Evolutionary conservation across 2,329 filamentous ascomycete genomes (phyloP).

Genomic region (Apiospora saccharicola): DNA sequence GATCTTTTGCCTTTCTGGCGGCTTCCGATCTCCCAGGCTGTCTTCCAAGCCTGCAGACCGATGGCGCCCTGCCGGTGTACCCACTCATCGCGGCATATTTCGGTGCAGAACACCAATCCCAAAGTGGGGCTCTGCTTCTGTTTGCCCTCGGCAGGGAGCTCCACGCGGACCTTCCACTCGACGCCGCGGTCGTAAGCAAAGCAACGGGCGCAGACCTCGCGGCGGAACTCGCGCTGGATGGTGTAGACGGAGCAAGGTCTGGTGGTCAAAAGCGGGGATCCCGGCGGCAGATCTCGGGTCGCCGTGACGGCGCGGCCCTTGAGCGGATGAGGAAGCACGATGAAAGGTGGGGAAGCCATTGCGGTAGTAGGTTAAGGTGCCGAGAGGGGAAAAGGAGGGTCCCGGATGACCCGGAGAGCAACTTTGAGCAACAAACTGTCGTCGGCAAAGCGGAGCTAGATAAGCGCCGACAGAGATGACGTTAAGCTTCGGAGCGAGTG

Average conservation of each 20-base stretch:
- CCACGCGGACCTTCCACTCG: slow-evolving; percentile 22
- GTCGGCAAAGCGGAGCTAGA: not conserved
- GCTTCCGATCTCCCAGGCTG: slow-evolving; percentile 23
- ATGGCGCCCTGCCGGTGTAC: not conserved
- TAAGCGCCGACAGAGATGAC: not conserved
- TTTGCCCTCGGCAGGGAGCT: slow-evolving; percentile 22
- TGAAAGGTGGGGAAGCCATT: slow-evolving; percentile 17
- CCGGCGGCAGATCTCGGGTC: slow-evolving; percentile 11
- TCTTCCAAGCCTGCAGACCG: slow-evolving; percentile 19
- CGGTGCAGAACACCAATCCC: slow-evolving; percentile 21
- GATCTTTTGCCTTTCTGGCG: slow-evolving; percentile 9
- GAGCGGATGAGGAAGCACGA: slow-evolving; percentile 12
- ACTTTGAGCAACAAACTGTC: not conserved
- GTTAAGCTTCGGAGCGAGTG: not conserved
- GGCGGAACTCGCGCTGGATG: slow-evolving; percentile 24
- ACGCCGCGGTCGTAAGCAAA: slow-evolving; percentile 22
- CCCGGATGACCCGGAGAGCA: not conserved
- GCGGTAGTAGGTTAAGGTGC: slow-evolving; percentile 7
- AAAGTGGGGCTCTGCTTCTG: slow-evolving; percentile 18
- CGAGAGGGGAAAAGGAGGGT: not conserved
- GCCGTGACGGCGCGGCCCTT: slow-evolving; percentile 23
- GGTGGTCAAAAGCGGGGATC: slow-evolving; percentile 5
- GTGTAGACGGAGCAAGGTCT: slow-evolving; percentile 16
- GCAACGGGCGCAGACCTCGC: slow-evolving; percentile 24
- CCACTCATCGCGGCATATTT: slow-evolving; percentile 20